Conservation (phyloP, 208 protist species). For the Trypanosoma platydactyli region DNA sequence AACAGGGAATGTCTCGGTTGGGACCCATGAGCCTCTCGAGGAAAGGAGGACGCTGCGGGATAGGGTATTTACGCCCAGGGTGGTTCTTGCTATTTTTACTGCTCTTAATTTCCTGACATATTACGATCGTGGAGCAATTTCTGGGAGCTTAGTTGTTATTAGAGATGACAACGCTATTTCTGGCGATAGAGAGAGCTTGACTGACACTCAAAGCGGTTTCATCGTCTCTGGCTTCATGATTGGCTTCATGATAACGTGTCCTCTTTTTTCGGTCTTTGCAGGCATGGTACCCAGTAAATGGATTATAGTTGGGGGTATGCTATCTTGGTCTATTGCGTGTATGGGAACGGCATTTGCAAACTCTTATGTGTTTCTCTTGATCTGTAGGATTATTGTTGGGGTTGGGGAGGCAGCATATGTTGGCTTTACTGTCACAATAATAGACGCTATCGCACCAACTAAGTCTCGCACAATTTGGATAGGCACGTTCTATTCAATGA, state of each 20-base stretch:
- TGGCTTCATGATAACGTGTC: conserved; percentile 70
- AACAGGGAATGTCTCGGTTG: neutral
- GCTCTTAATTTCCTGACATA: conserved; percentile 81
- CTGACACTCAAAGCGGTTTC: conserved; percentile 54
- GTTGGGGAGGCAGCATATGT: conserved; percentile 84
- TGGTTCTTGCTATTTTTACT: conserved; percentile 58
- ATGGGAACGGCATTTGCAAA: conserved; percentile 43
- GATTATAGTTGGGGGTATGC: conserved; percentile 62
- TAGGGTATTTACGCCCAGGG: conserved; percentile 27
- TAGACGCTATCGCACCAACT: conserved; percentile 77
- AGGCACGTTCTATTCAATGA: conserved; percentile 85
- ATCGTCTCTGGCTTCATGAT: conserved; percentile 81
- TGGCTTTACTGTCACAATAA: conserved; percentile 77
- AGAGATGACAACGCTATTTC: conserved; percentile 37
- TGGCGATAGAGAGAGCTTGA: conserved; percentile 16
- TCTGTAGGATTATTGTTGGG: conserved; percentile 62
- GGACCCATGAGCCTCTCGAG: neutral
- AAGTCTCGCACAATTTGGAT: conserved; percentile 70
- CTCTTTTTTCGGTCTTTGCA: conserved; percentile 62
- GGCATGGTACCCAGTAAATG: conserved; percentile 30
- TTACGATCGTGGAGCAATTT: conserved; percentile 76
- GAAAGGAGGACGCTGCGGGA: neutral
- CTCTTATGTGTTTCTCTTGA: conserved; percentile 53
- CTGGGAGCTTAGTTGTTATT: conserved; percentile 46
- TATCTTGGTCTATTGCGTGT: conserved; percentile 54